phyloP scores from a whole-genome alignment of 345 rosid species.

The Limnanthes douglasii region DNA sequence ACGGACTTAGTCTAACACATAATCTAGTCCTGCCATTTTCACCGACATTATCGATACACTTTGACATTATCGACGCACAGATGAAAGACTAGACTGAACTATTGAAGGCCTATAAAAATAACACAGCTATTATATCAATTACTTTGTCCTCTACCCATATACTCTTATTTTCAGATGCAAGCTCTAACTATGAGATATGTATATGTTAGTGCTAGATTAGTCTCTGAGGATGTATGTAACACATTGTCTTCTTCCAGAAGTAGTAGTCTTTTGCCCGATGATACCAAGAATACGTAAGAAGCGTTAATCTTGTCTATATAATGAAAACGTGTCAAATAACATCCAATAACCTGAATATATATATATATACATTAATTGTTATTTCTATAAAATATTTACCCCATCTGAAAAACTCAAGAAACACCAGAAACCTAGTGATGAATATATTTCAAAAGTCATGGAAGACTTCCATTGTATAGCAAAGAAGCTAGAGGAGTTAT shows the following conservation, averaged over 20 bases:
- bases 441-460: constrained; percentile 40
- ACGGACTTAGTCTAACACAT: no score
- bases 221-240: constrained; percentile 65
- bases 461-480: constrained; percentile 44
- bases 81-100: constrained; percentile 39
- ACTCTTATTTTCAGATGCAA: constrained; percentile 28
- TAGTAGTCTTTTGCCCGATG: constrained; percentile 12
- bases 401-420: constrained; percentile 20
- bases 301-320: not conserved
- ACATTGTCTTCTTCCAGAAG: constrained; percentile 15
- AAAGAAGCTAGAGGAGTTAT: constrained; percentile 42
- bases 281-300: constrained; percentile 41
- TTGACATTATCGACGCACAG: no score
- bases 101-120: constrained; percentile 53
- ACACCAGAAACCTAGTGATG: constrained; percentile 28
- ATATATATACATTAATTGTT: not conserved
- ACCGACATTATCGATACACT: no score
- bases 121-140: constrained; percentile 73
- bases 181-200: constrained; percentile 32
- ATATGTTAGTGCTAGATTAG: constrained; percentile 34
- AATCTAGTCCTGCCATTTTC: no score
- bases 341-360: not conserved
- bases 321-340: not conserved
- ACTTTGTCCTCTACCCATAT: constrained; percentile 34
- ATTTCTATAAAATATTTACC: constrained; percentile 12